Evolutionary conservation across 257 asterid species (phyloP), one percentile per base, ranked within the genome.

Genomic region (Jasminum sambac): DNA sequence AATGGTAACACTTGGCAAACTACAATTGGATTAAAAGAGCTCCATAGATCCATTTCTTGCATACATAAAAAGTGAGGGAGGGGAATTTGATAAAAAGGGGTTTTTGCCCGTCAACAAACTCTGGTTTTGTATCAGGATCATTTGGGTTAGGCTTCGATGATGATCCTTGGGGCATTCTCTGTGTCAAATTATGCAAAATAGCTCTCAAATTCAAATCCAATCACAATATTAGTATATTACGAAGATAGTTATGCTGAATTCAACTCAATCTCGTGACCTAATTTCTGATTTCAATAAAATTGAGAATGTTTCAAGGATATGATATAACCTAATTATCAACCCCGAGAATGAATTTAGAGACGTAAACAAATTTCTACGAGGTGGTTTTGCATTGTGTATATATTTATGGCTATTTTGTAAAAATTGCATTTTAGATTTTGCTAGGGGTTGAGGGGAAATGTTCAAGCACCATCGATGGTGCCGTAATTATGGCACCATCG

Each of bases 61-160:
- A n/a, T n/a, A n/a, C n/a, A n/a, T n/a, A n/a, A n/a, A n/a, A n/a
- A n/a, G n/a, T n/a, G n/a, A n/a, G n/a, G n/a, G n/a, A n/a, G n/a
- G n/a, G n/a, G n/a, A n/a, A n/a, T n/a, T n/a, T n/a, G n/a, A n/a
- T n/a, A n/a, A n/a, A n/a, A n/a, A n/a, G n/a, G n/a, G n/a, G n/a
- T n/a, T n/a, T n/a, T n/a, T n/a, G n/a, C n/a, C n/a, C 81, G 90
- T 92, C 98, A 4, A 88, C 95, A 63, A 92, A 92, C 63, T 90
- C 96, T 0, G 91, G 84, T 68, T 88, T 96, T 64, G 86, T 59
- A 36, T 92, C 98, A 39, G 90, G 68, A 52, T 84, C 95, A 30
- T 92, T 96, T 72, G 83, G 84, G 72, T 89, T 95, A 69, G 85
- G 79, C 62, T 90, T 96, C 66, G 95, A 71, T 48, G 73, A 40